These are phyloP conservation scores for Rhizoctonia solani DNA, from an alignment of 1,284 basidiomycete genomes.

Conservation along the genomic window DNA sequence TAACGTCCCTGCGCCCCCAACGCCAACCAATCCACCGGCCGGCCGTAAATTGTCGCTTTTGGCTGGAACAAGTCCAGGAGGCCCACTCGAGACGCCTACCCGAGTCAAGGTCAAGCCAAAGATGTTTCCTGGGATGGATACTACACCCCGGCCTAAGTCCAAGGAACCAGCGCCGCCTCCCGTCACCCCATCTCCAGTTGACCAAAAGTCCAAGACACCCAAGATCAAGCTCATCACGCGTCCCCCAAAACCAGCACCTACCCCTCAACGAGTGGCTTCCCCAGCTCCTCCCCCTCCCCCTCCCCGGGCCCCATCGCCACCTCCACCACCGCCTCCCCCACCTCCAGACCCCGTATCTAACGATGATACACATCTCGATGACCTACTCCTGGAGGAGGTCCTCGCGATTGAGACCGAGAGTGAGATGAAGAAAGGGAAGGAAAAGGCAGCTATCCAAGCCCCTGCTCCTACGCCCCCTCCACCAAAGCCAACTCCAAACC, in stretches of 20 bases:
- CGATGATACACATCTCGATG: conserved; percentile 69
- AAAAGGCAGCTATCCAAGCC: conserved; percentile 49
- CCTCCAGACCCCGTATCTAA: conserved; percentile 13
- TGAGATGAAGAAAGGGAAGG: conserved; percentile 64
- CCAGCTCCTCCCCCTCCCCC: conserved; percentile 38
- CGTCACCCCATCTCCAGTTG: conserved; percentile 41
- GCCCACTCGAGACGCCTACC: conserved; percentile 30
- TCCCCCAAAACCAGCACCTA: conserved; percentile 7
- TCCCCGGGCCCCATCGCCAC: conserved; percentile 45
- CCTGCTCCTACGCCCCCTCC: conserved; percentile 36
- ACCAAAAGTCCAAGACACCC: conserved; percentile 31
- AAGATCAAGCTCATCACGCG: conserved; percentile 35
- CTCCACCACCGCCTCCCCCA: conserved; percentile 38
- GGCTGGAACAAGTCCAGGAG: conserved; percentile 3
- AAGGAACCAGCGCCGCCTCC: conserved; percentile 41
- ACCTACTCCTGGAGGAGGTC: conserved; percentile 71
- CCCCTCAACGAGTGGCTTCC: not conserved
- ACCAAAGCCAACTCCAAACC: conserved; percentile 38
- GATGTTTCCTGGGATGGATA: conserved; percentile 4
- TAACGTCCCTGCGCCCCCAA: conserved; percentile 48
- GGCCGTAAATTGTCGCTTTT: conserved; percentile 14
- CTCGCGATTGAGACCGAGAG: conserved; percentile 75
- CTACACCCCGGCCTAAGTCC: conserved; percentile 19
- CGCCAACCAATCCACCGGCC: conserved; percentile 39
- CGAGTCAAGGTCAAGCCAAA: conserved; percentile 28